A percentile compares a stretch with the other conserved stretches of the same genome.
Conservation (phyloP, 192 early-diverging fungal genomes). For the Neocallimastix lanati region DNA sequence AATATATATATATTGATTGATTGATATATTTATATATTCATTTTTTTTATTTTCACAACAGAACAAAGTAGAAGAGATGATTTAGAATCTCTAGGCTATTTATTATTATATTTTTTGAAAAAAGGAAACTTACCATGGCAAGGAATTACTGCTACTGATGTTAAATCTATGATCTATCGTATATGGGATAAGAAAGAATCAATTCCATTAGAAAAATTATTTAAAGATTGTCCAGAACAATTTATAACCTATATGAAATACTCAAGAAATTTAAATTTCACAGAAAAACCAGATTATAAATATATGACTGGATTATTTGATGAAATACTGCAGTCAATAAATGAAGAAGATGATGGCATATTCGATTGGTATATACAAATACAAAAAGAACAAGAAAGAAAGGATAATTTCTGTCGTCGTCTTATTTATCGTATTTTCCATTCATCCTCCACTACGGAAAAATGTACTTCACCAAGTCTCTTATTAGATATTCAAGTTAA, state of each 20-base stretch:
- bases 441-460: neutral
- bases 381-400: neutral
- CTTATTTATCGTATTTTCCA: neutral
- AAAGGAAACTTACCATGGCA: neutral
- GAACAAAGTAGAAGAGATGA: neutral
- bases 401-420: neutral
- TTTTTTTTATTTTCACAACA: too few species aligned
- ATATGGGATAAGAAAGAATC: neutral
- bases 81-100: neutral
- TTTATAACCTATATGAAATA: neutral
- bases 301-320: neutral
- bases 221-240: neutral
- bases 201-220: neutral
- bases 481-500: neutral
- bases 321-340: neutral
- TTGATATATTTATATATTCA: too few species aligned
- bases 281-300: neutral
- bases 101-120: neutral
- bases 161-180: neutral
- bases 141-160: neutral
- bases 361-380: neutral
- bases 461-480: neutral
- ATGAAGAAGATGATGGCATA: neutral
- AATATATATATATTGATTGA: too few species aligned
- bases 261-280: neutral